phyloP scores from a whole-genome alignment of 148 eudicot species.

The Cornus suecica region DNA sequence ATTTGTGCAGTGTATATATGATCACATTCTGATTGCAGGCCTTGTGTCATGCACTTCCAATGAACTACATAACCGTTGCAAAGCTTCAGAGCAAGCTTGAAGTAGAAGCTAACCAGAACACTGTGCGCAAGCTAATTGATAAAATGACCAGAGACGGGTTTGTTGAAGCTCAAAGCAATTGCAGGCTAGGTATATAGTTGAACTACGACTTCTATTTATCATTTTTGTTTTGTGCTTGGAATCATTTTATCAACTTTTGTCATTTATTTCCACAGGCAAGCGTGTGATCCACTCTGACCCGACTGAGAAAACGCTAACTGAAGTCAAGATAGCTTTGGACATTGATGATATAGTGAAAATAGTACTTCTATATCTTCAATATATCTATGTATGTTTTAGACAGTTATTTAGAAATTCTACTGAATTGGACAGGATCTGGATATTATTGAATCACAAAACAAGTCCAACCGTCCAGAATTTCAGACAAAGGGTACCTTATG shows the following conservation, averaged over 20 bases:
- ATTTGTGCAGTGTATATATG: background rate
- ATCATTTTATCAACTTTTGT: background rate
- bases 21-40: conserved; percentile 54
- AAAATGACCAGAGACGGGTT: conserved; percentile 86
- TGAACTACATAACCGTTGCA: conserved; percentile 65
- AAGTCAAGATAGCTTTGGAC: conserved; percentile 62
- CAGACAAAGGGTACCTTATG: conserved; percentile 46
- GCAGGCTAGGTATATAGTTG: conserved; percentile 61
- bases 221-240: background rate
- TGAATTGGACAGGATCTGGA: conserved; percentile 57
- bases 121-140: conserved; percentile 71
- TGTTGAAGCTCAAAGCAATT: conserved; percentile 65
- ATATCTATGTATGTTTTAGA: background rate
- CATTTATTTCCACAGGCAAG: conserved; percentile 50
- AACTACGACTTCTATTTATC: background rate
- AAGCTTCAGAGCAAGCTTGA: conserved; percentile 85
- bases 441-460: conserved; percentile 32
- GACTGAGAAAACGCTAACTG: conserved; percentile 69
- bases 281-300: conserved; percentile 84
- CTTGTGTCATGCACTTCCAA: conserved; percentile 76
- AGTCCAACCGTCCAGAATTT: conserved; percentile 30
- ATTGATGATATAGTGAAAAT: conserved; percentile 56
- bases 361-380: background rate
- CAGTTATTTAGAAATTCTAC: background rate
- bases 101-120: conserved; percentile 59